Conservation (phyloP, 1,284 basidiomycete species). For the Leccinum fallax region DNA sequence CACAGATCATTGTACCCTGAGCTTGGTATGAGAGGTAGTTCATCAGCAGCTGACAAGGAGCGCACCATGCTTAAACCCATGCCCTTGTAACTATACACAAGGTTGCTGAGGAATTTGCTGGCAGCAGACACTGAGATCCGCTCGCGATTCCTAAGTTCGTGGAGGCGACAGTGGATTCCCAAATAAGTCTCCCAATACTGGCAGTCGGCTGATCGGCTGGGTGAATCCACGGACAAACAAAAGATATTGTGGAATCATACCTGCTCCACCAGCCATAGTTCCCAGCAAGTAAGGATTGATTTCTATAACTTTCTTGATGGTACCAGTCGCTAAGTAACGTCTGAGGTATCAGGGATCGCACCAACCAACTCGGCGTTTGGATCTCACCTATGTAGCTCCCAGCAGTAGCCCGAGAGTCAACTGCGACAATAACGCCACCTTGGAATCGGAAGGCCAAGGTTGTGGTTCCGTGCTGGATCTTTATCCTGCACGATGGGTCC, state of each 20-base stretch:
- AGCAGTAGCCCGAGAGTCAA: constrained; percentile 96
- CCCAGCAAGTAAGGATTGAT: constrained; percentile 99
- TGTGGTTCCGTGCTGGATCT: constrained; percentile 98
- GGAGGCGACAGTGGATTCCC: constrained; percentile 95
- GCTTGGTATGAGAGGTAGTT: constrained; percentile 6
- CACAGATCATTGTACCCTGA: constrained; percentile 99
- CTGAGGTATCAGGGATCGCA: constrained; percentile 5
- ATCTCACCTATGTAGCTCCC: constrained; percentile 92
- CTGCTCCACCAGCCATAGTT: constrained; percentile 99
- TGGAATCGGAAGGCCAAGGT: constrained; percentile 97
- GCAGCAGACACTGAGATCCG: constrained; percentile 98
- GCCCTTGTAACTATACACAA: constrained; percentile 98
- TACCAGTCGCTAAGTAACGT: constrained; percentile 74
- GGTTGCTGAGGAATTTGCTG: constrained; percentile 95
- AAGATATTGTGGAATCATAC: constrained; percentile 45
- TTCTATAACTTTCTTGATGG: constrained; percentile 99
- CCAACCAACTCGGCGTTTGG: background rate
- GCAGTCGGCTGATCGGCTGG: constrained; percentile 69
- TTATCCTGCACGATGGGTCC: constrained; percentile 93
- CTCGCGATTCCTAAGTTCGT: constrained; percentile 97
- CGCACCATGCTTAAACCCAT: constrained; percentile 98
- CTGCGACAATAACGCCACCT: constrained; percentile 97
- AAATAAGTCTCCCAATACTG: constrained; percentile 99
- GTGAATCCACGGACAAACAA: constrained; percentile 10
- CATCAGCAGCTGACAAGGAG: background rate